Evolutionary conservation across 2,329 filamentous ascomycete genomes (phyloP), one percentile per base, ranked within the genome.

Genomic region (Thyridium curvatum): DNA sequence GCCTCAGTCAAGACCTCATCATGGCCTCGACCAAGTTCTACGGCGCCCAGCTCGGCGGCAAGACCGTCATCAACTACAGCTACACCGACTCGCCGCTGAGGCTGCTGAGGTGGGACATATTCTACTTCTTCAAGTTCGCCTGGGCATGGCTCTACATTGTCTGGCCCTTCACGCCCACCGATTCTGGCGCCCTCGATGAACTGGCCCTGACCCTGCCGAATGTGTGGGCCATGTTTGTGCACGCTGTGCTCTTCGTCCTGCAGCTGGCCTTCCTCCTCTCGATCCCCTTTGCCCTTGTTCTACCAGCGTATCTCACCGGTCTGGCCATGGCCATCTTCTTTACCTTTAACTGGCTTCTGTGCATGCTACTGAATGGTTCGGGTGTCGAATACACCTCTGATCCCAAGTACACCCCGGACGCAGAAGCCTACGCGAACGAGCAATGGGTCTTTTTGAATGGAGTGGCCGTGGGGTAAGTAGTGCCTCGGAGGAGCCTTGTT

Each of bases 401-500:
- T 32, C 62, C 69, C 3, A 62, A 72, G 39, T 78, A 74, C 44
- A 68, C 78, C 2, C 56, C 66, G 13, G 59, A 59, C 2, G 56
- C 59, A 14, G 65, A 67, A 0, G 67, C 75, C 46, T 71, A 78
- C 54, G 64, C 66, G 10, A 67, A 78, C 38, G 85, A 90, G 60
- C 74, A 81, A 51, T 91, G 86, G 86, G 69, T 90, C n/a, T 90
- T 85, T 53, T 59, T 90, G 37, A 90, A 90, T 51, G 86, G 86
- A 1, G 77, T 89, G 18, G 77, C 72, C 9, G 71, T 72, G 28
- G 74, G 72, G 76, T 80, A 60, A 42, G 71, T 64, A 13, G 10
- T 26, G 21, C 21, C 21, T 10, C 21, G 21, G 21, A 26, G 21
- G 6, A 26, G 6, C 6, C 6, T 10, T 26, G 6, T 26, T 10